A percentile compares a stretch with the other conserved stretches of the same genome.
Conservation (phyloP, 192 early-diverging fungal species). For the Pilaira anomala region DNA sequence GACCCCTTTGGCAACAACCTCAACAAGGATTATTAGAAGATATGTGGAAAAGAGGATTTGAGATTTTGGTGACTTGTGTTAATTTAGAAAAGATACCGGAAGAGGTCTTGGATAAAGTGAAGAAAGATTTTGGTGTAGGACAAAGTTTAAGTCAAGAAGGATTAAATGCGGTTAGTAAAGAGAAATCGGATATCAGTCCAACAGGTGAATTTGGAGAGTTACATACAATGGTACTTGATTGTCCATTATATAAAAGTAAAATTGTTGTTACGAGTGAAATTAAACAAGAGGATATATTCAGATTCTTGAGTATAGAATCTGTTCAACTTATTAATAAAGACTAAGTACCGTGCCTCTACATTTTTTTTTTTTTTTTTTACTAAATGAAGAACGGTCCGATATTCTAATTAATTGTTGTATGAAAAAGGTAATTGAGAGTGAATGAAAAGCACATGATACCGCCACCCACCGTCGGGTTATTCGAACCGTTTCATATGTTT, state of each 20-base stretch:
- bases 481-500: too few species aligned
- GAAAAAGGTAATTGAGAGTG: too few species aligned
- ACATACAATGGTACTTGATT: slow-evolving; percentile 66
- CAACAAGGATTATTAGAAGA: slow-evolving; percentile 42
- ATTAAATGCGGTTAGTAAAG: slow-evolving; percentile 29
- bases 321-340: background rate
- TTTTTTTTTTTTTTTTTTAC: too few species aligned
- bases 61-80: slow-evolving; percentile 28
- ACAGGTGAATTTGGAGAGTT: slow-evolving; percentile 69
- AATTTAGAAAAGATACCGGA: slow-evolving; percentile 16
- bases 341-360: background rate
- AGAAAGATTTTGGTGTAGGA: slow-evolving; percentile 42
- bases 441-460: too few species aligned
- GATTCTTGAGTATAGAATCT: background rate
- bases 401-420: too few species aligned
- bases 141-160: slow-evolving; percentile 37
- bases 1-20: slow-evolving; percentile 57
- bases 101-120: background rate
- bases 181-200: slow-evolving; percentile 45
- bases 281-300: background rate
- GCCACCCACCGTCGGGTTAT: too few species aligned
- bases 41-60: slow-evolving; percentile 32
- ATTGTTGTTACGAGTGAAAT: background rate
- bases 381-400: too few species aligned
- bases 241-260: slow-evolving; percentile 39